Evolutionary conservation across 176 grass and related monocot genomes (phyloP).

Genomic region (Elaeis guineensis): DNA sequence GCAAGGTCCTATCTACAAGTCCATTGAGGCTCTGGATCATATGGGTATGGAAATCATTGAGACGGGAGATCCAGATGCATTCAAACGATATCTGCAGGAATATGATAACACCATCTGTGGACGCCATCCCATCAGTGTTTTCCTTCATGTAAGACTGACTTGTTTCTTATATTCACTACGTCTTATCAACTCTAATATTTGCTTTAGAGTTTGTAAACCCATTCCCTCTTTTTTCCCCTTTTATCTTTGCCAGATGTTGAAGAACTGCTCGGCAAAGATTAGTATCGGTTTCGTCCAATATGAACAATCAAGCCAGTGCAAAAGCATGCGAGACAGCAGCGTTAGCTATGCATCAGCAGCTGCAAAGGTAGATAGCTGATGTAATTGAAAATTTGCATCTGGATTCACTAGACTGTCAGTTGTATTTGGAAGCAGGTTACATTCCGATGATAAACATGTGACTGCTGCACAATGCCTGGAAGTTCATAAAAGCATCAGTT

Average conservation of each 20-base stretch:
- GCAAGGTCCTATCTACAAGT: constrained; percentile 73
- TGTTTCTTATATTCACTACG: background rate
- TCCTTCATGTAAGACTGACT: constrained; percentile 65
- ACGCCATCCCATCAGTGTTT: constrained; percentile 86
- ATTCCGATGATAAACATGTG: too few species aligned
- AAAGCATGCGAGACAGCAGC: constrained; percentile 63
- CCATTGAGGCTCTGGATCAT: constrained; percentile 79
- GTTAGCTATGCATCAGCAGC: constrained; percentile 79
- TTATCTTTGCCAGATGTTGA: constrained; percentile 44
- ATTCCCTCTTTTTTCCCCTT: background rate
- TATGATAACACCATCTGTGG: constrained; percentile 90
- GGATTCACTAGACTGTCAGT: too few species aligned
- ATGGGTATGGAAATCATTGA: constrained; percentile 97
- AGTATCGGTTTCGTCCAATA: constrained; percentile 79
- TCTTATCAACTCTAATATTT: too few species aligned
- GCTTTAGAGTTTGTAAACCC: too few species aligned
- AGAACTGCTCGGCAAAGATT: constrained; percentile 53
- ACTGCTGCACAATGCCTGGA: too few species aligned
- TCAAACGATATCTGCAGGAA: constrained; percentile 60
- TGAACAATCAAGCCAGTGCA: constrained; percentile 92
- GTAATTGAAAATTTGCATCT: background rate
- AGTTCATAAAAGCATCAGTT: too few species aligned
- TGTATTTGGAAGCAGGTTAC: too few species aligned
- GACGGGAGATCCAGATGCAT: constrained; percentile 57
- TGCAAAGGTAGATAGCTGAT: constrained; percentile 49